phyloP scores from a whole-genome alignment of 2,329 filamentous ascomycete genomes.

The Colletotrichum sp. region DNA sequence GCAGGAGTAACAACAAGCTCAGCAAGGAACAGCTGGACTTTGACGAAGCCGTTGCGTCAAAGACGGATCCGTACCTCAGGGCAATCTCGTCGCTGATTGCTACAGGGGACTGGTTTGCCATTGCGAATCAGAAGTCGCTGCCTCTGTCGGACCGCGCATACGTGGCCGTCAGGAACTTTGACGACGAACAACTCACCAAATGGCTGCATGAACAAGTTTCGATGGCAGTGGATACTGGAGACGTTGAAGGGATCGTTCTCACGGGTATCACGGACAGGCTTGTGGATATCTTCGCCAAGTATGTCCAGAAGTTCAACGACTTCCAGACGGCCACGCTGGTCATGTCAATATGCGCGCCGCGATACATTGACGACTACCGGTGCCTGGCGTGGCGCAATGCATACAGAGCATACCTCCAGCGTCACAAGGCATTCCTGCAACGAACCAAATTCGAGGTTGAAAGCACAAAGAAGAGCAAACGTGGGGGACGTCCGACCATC shows the following conservation, averaged over 20 bases:
- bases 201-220: conserved; percentile 73
- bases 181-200: conserved; percentile 64
- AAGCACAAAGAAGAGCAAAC: conserved; percentile 72
- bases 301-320: conserved; percentile 77
- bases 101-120: conserved; percentile 76
- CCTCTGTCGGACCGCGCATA: conserved; percentile 77
- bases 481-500: conserved; percentile 66
- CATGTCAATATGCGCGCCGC: conserved; percentile 74
- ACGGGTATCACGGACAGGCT: conserved; percentile 76
- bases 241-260: conserved; percentile 79
- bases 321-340: conserved; percentile 80
- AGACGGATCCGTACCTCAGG: conserved; percentile 79
- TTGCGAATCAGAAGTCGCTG: conserved; percentile 75
- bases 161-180: conserved; percentile 72
- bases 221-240: conserved; percentile 67
- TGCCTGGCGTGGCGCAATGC: conserved; percentile 75
- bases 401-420: conserved; percentile 75
- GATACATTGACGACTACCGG: conserved; percentile 78
- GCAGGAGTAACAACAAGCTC: conserved; percentile 49
- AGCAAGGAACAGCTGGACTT: conserved; percentile 60
- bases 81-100: conserved; percentile 81
- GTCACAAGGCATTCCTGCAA: conserved; percentile 75
- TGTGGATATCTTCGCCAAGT: conserved; percentile 77
- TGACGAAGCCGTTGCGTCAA: conserved; percentile 63
- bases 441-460: conserved; percentile 81